Base-by-base conservation (phyloP, 352 stramenopile species). In the Globisporangium echinulatum region DNA sequence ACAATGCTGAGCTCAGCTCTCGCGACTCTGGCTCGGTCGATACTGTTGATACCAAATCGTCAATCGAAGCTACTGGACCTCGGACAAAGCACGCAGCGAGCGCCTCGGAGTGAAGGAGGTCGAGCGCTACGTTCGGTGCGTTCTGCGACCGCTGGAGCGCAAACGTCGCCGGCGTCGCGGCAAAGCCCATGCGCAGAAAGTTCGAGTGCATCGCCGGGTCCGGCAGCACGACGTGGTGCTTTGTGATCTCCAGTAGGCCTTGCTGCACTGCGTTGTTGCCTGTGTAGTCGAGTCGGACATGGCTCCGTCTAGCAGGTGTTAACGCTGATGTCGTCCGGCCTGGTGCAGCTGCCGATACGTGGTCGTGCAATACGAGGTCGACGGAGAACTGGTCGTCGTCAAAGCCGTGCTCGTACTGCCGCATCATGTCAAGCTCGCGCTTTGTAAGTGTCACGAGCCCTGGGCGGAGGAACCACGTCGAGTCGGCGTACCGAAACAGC, bases 331-430 rank as follows among this genome's bases (percentile, higher is more conserved):
- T 3, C 19, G 5, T 9, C 7, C 48, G 51, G 57, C 39, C 73
- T 38, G 56, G 54, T 87, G 56, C 59, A 33, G 25, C 25, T 33
- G 25, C 25, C 25, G 25, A 33, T 33, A 33, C 25, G 25, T 33
- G 25, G 9, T 87, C 81, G 39, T 90, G 81, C 50, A 94, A 66
- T 25, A 92, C 72, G 10, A 94, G 72, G 58, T 94, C 85, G 46
- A 92, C 67, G 2, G 76, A 90, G 55, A 94, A 94, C 6, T 85
- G 65, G 7, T 92, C 82, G 33, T 90, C 80, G 51, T 90, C 83
- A 64, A 94, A 94, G 10, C 75, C 82, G 50, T 88, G 71, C 44
- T 92, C 82, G 58, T 92, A 94, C 56, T 92, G 81, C 59, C 92
- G 92, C 77, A 92, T 91, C 57, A 94, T 66, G 55, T 94, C 85